A percentile compares a stretch with the other conserved stretches of the same genome.
These are phyloP conservation scores for Coniferiporia weirii DNA, from an alignment of 1,284 basidiomycete genomes.

Conservation along the genomic window DNA sequence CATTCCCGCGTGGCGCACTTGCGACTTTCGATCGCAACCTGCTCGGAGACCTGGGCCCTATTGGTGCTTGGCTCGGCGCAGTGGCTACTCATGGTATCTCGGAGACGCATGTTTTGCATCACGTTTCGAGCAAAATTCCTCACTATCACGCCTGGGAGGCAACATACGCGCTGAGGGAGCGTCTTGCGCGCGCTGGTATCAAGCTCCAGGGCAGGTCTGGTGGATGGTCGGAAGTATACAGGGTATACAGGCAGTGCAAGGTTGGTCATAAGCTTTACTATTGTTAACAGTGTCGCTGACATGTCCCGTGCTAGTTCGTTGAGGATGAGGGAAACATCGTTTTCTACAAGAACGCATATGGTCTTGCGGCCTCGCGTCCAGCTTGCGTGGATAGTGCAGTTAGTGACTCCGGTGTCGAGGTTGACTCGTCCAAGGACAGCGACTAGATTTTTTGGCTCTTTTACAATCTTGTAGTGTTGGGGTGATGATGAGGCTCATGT, in stretches of 20 bases:
- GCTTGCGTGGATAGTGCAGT: constrained; percentile 56
- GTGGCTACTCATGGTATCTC: constrained; percentile 84
- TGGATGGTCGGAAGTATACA: constrained; percentile 75
- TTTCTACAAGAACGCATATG: constrained; percentile 87
- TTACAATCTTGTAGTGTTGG: too few relatives aligned
- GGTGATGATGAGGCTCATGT: too few relatives aligned
- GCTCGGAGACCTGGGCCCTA: constrained; percentile 70
- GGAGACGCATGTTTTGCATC: constrained; percentile 91
- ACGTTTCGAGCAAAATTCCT: constrained; percentile 89
- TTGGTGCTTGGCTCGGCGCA: constrained; percentile 76
- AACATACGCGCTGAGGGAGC: constrained; percentile 79
- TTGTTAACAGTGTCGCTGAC: constrained; percentile 3
- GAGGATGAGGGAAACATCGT: constrained; percentile 89
- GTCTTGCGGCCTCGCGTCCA: constrained; percentile 69
- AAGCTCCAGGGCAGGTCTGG: constrained; percentile 59
- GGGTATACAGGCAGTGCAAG: constrained; percentile 73
- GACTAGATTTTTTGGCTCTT: too few relatives aligned
- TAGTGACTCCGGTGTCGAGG: constrained; percentile 85
- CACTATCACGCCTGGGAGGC: constrained; percentile 96
- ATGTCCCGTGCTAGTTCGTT: constrained; percentile 56
- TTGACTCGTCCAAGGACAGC: constrained; percentile 32
- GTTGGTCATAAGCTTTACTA: constrained; percentile 28
- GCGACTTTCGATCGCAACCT: constrained; percentile 89
- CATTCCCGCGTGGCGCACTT: constrained; percentile 92
- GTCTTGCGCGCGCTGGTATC: constrained; percentile 61